Conservation (phyloP, 2,329 filamentous ascomycete species). For the Fusarium foetens region DNA sequence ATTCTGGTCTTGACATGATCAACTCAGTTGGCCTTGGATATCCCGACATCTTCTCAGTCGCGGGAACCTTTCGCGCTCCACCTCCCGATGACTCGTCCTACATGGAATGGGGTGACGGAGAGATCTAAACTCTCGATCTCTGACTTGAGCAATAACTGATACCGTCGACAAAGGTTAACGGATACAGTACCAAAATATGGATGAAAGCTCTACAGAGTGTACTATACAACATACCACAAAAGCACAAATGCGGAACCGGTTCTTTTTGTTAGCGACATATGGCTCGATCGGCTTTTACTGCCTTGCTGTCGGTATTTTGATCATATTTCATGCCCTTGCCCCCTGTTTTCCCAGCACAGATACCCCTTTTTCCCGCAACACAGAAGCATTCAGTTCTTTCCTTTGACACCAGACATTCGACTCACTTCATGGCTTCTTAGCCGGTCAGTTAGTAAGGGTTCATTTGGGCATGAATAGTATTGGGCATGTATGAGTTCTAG, state of each 20-base stretch:
- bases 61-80: neutral
- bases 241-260: neutral
- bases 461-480: conserved; percentile 6
- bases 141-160: neutral
- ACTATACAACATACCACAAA: conserved; percentile 1
- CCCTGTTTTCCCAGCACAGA: conserved; percentile 17
- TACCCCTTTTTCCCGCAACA: conserved; percentile 11
- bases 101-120: conserved; percentile 48
- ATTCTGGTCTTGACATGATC: conserved; percentile 5
- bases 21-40: neutral
- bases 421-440: conserved; percentile 10
- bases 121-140: conserved; percentile 44
- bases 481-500: conserved; percentile 16
- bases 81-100: conserved; percentile 16
- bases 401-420: neutral
- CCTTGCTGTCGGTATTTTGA: conserved; percentile 12
- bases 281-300: conserved; percentile 6
- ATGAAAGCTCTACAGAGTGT: conserved; percentile 13
- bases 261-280: conserved; percentile 14
- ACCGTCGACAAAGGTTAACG: neutral
- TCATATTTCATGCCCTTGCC: neutral
- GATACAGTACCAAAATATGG: neutral
- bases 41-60: neutral
- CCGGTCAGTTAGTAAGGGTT: neutral
- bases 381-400: neutral